Percentiles rank a stretch among this genome's conserved stretches.
Conservation (phyloP, 306 rosid genomes). For the Begonia fuchsioides region DNA sequence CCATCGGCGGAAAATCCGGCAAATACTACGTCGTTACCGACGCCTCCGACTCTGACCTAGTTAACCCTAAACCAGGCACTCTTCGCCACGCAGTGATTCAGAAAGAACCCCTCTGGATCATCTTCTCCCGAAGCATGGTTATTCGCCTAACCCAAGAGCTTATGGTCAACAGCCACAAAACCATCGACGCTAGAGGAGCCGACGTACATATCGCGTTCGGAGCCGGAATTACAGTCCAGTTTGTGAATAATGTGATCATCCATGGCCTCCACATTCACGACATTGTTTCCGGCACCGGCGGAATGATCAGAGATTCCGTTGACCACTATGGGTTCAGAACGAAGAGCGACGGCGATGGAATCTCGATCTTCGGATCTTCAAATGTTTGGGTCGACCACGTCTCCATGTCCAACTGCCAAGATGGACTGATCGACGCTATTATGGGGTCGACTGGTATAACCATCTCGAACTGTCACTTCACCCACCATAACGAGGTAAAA, state of each 20-base stretch:
- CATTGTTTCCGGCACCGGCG: slow-evolving; percentile 27
- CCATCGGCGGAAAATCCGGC: slow-evolving; percentile 52
- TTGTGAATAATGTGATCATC: slow-evolving; percentile 43
- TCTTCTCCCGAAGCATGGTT: slow-evolving; percentile 35
- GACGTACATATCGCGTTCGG: slow-evolving; percentile 35
- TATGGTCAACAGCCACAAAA: slow-evolving; percentile 38
- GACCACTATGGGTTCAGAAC: slow-evolving; percentile 44
- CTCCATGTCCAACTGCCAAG: slow-evolving; percentile 41
- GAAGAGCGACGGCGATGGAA: slow-evolving; percentile 63
- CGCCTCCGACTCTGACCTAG: slow-evolving; percentile 37
- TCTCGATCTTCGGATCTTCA: slow-evolving; percentile 58
- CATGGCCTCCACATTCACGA: slow-evolving; percentile 36
- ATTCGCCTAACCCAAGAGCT: slow-evolving; percentile 46
- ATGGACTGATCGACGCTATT: slow-evolving; percentile 61
- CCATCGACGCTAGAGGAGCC: slow-evolving; percentile 67
- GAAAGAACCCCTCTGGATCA: slow-evolving; percentile 54
- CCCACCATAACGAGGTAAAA: slow-evolving; percentile 54
- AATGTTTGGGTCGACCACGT: slow-evolving; percentile 75
- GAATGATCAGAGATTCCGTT: slow-evolving; percentile 32
- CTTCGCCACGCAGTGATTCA: slow-evolving; percentile 57
- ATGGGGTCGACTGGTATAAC: slow-evolving; percentile 76
- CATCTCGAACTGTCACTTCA: slow-evolving; percentile 69
- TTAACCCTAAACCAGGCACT: slow-evolving; percentile 42
- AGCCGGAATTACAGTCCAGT: slow-evolving; percentile 60
- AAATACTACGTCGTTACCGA: slow-evolving; percentile 36